phyloP scores from a whole-genome alignment of 352 stramenopile species.

The Pythium vanterpoolii region DNA sequence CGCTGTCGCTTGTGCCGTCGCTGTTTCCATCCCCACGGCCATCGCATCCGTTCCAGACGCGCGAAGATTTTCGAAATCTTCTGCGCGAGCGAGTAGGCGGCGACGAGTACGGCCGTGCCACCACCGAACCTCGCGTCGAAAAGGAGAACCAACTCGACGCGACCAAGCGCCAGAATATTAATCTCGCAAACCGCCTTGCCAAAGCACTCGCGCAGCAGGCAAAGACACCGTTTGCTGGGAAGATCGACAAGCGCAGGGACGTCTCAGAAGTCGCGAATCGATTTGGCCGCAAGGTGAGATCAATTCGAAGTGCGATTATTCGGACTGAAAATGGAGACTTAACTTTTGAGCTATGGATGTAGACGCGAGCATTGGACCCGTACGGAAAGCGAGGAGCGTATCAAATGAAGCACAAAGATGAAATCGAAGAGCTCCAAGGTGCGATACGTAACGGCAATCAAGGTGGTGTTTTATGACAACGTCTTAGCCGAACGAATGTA shows the following conservation, averaged over 20 bases:
- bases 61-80: conserved; percentile 33
- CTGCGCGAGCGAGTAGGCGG: conserved; percentile 36
- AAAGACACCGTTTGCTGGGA: conserved; percentile 9
- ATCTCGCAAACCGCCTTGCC: conserved; percentile 32
- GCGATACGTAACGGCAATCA: background rate
- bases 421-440: conserved; percentile 26
- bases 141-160: conserved; percentile 34
- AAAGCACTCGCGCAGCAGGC: conserved; percentile 26
- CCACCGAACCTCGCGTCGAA: background rate
- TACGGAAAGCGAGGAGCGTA: conserved; percentile 19
- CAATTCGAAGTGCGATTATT: background rate
- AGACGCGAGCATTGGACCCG: conserved; percentile 21
- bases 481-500: no score
- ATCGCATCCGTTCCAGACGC: conserved; percentile 28
- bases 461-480: no score
- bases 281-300: conserved; percentile 22
- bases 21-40: background rate
- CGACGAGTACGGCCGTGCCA: conserved; percentile 43
- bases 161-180: conserved; percentile 34
- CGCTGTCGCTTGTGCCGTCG: conserved; percentile 36
- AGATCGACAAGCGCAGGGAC: conserved; percentile 28
- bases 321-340: background rate
- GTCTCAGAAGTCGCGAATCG: conserved; percentile 14
- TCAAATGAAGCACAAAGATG: conserved; percentile 22
- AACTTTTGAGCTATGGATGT: background rate